These are phyloP conservation scores for Sclerotinia minor DNA, from an alignment of 2,329 filamentous ascomycete genomes.

Conservation along the genomic window DNA sequence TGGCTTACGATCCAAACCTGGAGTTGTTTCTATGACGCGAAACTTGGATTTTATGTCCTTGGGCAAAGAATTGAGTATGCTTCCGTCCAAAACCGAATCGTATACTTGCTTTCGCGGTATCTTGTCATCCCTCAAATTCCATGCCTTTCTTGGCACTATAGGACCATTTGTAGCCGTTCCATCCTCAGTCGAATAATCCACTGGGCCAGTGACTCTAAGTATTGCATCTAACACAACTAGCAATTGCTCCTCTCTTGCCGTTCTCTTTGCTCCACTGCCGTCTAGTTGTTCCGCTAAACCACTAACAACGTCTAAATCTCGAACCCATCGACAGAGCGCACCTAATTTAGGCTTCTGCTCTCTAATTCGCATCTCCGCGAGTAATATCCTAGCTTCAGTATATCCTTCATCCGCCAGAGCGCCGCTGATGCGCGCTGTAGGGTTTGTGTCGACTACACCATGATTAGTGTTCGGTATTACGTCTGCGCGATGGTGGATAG, in stretches of 20 bases:
- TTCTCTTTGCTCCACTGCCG: slow-evolving; percentile 44
- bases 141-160: slow-evolving; percentile 54
- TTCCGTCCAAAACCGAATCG: slow-evolving; percentile 58
- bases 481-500: slow-evolving; percentile 27
- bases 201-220: slow-evolving; percentile 61
- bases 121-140: slow-evolving; percentile 54
- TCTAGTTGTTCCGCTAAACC: slow-evolving; percentile 59
- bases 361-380: slow-evolving; percentile 71
- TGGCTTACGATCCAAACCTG: slow-evolving; percentile 61
- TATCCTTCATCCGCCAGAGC: slow-evolving; percentile 66
- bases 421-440: slow-evolving; percentile 65
- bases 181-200: slow-evolving; percentile 48
- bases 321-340: slow-evolving; percentile 70
- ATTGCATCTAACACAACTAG: slow-evolving; percentile 64
- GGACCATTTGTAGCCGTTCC: slow-evolving; percentile 33
- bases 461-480: slow-evolving; percentile 25
- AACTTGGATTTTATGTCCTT: slow-evolving; percentile 47
- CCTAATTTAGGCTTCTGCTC: slow-evolving; percentile 65
- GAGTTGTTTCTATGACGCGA: slow-evolving; percentile 61
- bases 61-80: slow-evolving; percentile 50
- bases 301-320: slow-evolving; percentile 68
- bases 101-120: slow-evolving; percentile 51
- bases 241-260: slow-evolving; percentile 53
- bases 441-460: slow-evolving; percentile 54
- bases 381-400: slow-evolving; percentile 62